Conservation (phyloP, 108 stramenopile species). For the Cyclotella baltica region DNA sequence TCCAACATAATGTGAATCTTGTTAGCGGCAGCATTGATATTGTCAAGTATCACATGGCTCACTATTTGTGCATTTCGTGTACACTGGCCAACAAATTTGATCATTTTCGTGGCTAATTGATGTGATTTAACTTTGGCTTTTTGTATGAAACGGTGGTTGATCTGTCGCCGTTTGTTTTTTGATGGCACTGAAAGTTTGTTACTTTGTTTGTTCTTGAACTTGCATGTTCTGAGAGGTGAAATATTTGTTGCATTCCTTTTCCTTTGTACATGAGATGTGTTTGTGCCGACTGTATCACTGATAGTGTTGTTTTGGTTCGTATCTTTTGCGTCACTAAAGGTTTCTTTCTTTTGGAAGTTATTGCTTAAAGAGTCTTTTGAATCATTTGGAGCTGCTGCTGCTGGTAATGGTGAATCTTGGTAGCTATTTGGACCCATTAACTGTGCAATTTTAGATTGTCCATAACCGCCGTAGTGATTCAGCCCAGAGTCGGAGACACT, state of each 20-base stretch:
- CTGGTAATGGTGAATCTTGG: neutral
- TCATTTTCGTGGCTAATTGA: neutral
- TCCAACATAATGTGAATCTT: constrained; percentile 10
- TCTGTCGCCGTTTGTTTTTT: neutral
- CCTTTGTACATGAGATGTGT: neutral
- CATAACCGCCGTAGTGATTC: too few relatives aligned
- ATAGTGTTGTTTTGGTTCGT: neutral
- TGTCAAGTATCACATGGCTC: neutral
- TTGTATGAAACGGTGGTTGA: neutral
- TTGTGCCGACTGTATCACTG: neutral
- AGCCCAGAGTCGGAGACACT: too few relatives aligned
- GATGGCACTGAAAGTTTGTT: neutral
- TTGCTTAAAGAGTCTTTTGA: neutral
- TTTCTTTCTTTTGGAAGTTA: too few relatives aligned
- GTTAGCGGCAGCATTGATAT: neutral
- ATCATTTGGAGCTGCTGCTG: neutral
- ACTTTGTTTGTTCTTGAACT: neutral
- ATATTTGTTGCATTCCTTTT: neutral
- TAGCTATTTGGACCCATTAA: neutral
- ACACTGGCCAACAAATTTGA: neutral
- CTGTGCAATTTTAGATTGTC: neutral
- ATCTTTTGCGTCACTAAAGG: too few relatives aligned
- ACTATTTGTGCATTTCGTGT: neutral
- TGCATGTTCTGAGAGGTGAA: neutral
- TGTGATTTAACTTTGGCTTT: neutral